Evolutionary conservation across 768 basidiomycete species (phyloP).

Genomic region (Suillus occidentalis): DNA sequence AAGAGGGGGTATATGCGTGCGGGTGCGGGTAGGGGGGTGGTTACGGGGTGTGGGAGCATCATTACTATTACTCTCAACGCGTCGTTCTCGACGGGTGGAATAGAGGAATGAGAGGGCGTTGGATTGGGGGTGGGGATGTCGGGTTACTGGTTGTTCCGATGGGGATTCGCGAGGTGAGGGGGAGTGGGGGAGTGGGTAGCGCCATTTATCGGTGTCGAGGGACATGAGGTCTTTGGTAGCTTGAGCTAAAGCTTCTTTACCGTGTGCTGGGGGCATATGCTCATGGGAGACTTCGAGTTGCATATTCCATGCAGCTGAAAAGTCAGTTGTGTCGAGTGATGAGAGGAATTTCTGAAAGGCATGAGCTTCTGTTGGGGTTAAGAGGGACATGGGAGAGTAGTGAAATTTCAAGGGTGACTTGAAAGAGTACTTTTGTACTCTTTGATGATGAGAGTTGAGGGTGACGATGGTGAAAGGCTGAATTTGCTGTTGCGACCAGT

Average conservation of each 20-base stretch:
- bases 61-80: conserved; percentile 11
- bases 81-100: conserved; percentile 20
- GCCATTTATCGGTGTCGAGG: conserved; percentile 50
- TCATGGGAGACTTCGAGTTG: conserved; percentile 38
- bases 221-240: conserved; percentile 86
- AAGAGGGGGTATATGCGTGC: conserved; percentile 17
- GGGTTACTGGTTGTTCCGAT: conserved; percentile 13
- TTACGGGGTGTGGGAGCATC: background rate
- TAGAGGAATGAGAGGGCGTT: conserved; percentile 17
- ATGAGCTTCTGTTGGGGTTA: conserved; percentile 65
- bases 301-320: conserved; percentile 50
- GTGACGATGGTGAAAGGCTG: conserved; percentile 15
- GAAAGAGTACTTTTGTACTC: conserved; percentile 1
- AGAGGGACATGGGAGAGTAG: conserved; percentile 57
- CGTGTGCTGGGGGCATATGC: conserved; percentile 50
- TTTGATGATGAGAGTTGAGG: conserved; percentile 1
- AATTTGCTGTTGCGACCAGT: conserved; percentile 11
- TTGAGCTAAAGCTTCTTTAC: conserved; percentile 67
- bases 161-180: conserved; percentile 4
- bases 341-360: conserved; percentile 71
- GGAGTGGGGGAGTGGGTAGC: conserved; percentile 21
- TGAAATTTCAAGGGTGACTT: no score
- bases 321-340: conserved; percentile 44
- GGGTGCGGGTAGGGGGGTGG: conserved; percentile 13
- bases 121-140: conserved; percentile 20